phyloP scores from a whole-genome alignment of 495 filamentous ascomycete genomes.

The Penicillium taxi region DNA sequence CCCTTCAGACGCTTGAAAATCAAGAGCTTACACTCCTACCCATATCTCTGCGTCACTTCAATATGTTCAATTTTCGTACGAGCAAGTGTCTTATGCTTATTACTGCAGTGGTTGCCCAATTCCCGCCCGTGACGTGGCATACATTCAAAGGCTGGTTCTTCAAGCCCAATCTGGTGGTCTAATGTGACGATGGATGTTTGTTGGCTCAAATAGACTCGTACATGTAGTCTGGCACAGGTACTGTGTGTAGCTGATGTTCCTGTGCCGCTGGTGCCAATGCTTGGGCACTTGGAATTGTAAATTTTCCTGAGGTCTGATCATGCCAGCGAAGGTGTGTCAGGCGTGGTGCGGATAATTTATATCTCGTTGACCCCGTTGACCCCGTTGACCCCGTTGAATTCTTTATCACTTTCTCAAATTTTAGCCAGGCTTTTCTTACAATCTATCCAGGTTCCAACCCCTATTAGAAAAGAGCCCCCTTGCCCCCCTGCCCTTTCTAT shows the following conservation, averaged over 20 bases:
- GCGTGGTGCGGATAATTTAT: neutral
- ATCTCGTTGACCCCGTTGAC: neutral
- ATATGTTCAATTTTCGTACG: neutral
- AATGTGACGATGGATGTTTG: constrained; percentile 14
- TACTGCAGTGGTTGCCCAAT: constrained; percentile 22
- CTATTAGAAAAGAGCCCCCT: too few relatives aligned
- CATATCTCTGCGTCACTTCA: constrained; percentile 1
- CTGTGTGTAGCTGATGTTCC: neutral
- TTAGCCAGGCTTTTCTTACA: too few relatives aligned
- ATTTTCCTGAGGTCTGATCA: neutral
- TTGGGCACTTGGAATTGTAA: too few relatives aligned
- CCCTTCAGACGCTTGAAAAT: constrained; percentile 24
- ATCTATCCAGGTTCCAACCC: too few relatives aligned
- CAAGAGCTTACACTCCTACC: constrained; percentile 13
- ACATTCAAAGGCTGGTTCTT: constrained; percentile 20
- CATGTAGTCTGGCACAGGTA: constrained; percentile 27
- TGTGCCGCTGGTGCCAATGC: neutral
- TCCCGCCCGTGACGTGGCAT: constrained; percentile 37
- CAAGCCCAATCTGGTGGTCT: constrained; percentile 14
- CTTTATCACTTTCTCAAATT: too few relatives aligned
- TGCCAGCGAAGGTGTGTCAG: constrained; percentile 1
- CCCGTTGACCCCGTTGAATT: too few relatives aligned
- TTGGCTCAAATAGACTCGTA: constrained; percentile 18
- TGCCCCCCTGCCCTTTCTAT: too few relatives aligned
- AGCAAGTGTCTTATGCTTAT: constrained; percentile 7